These are phyloP conservation scores for Xylaria grammica DNA, from an alignment of 495 filamentous ascomycete species.

Conservation along the genomic window DNA sequence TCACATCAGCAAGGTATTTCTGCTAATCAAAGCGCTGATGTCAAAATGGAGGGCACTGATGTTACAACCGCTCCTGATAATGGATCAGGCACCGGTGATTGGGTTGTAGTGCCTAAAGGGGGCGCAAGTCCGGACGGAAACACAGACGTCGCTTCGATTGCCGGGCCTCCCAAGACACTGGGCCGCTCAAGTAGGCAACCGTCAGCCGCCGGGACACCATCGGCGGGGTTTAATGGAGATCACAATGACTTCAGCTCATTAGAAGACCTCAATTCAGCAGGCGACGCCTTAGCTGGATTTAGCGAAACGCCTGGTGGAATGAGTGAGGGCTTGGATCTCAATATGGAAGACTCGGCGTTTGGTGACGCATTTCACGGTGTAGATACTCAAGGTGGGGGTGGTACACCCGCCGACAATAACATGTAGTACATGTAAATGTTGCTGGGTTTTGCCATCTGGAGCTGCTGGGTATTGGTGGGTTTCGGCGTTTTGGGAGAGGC, in stretches of 20 bases:
- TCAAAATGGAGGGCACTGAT: slow-evolving; percentile 45
- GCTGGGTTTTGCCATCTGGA: neutral
- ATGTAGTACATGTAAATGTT: slow-evolving; percentile 31
- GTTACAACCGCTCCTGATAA: slow-evolving; percentile 41
- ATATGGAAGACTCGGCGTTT: slow-evolving; percentile 62
- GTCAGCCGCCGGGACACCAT: slow-evolving; percentile 48
- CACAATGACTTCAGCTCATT: slow-evolving; percentile 59
- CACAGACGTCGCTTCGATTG: slow-evolving; percentile 22
- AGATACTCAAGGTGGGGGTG: slow-evolving; percentile 32
- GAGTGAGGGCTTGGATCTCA: slow-evolving; percentile 49
- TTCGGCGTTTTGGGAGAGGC: slow-evolving; percentile 12
- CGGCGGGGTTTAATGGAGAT: slow-evolving; percentile 45
- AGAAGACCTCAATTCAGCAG: slow-evolving; percentile 57
- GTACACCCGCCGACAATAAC: slow-evolving; percentile 34
- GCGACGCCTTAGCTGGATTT: slow-evolving; percentile 53
- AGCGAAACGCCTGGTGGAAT: slow-evolving; percentile 45
- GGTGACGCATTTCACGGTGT: slow-evolving; percentile 63
- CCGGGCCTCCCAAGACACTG: slow-evolving; percentile 21
- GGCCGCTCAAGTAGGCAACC: slow-evolving; percentile 39
- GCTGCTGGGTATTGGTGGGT: neutral
- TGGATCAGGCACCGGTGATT: slow-evolving; percentile 54
- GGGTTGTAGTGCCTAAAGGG: slow-evolving; percentile 60
- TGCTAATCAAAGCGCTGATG: slow-evolving; percentile 37
- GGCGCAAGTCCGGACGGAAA: slow-evolving; percentile 40
- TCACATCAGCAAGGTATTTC: slow-evolving; percentile 30